Evolutionary conservation across 768 basidiomycete species (phyloP).

Genomic region (Grammothele lineata): DNA sequence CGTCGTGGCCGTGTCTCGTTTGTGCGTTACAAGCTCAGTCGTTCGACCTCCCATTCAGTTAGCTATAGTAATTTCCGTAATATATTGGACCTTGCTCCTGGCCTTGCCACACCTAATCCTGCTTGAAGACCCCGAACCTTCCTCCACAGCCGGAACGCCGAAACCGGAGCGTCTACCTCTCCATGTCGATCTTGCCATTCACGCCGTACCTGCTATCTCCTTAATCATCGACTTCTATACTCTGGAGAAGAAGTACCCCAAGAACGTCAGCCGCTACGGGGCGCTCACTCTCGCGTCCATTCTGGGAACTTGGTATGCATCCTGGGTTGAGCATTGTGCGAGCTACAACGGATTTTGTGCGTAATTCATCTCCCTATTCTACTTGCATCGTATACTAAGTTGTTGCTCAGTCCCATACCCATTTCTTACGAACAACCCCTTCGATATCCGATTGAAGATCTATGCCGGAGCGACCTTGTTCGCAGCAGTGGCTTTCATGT

Average conservation of each 20-base stretch:
- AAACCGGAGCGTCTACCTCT: slow-evolving; percentile 39
- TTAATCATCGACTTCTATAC: slow-evolving; percentile 65
- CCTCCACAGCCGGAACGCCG: slow-evolving; percentile 28
- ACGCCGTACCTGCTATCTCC: slow-evolving; percentile 55
- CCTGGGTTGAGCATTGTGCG: slow-evolving; percentile 68
- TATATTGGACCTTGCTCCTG: slow-evolving; percentile 68
- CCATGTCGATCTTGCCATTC: slow-evolving; percentile 47
- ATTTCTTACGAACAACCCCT: slow-evolving; percentile 62
- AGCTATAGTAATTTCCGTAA: slow-evolving; percentile 43
- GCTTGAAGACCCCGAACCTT: slow-evolving; percentile 18
- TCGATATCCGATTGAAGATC: slow-evolving; percentile 49
- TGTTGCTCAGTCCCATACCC: slow-evolving; percentile 69
- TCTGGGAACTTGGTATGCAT: slow-evolving; percentile 46
- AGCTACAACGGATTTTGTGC: slow-evolving; percentile 56
- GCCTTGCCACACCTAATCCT: slow-evolving; percentile 57
- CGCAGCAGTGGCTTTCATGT: slow-evolving; percentile 52
- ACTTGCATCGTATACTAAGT: neutral
- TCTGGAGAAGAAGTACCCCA: slow-evolving; percentile 54
- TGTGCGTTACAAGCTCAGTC: neutral
- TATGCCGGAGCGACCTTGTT: slow-evolving; percentile 51
- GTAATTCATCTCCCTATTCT: slow-evolving; percentile 21
- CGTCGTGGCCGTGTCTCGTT: slow-evolving; percentile 13
- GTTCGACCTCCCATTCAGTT: slow-evolving; percentile 25
- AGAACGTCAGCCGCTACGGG: slow-evolving; percentile 28
- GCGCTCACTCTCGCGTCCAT: slow-evolving; percentile 28